Base-by-base conservation (phyloP, 140 eudicot species). In the Erigeron philadelphicus region DNA sequence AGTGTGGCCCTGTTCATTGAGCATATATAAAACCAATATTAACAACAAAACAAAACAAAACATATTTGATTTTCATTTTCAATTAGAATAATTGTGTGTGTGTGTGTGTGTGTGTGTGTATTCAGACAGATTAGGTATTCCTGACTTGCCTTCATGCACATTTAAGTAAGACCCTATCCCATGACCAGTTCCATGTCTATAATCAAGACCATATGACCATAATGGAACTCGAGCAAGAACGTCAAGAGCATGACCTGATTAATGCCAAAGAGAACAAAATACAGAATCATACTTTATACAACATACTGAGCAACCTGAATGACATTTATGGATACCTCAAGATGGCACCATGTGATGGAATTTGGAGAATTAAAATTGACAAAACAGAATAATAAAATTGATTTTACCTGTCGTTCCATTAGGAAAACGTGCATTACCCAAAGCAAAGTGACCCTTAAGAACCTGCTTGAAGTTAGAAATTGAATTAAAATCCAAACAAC, bases 171-270 rank as follows among this genome's bases (percentile, higher is more conserved):
- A 81, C 55, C 98, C 98, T 41, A 93, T 84, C 53, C 98, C 98
- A 44, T 93, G 98, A 70, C 98, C 98, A 72, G 98, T 93, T 70
- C 98, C 98, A 66, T 93, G 98, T 81, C 98, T 88, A 72, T 93
- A 93, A 81, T 93, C 98, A 81, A 93, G 98, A 25, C 98, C 98
- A 74, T 84, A 58, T 68, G 89, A 83, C 96, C 98, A 93, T 79
- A 93, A 77, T n/a, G 96, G 96, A 76, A 89, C 70, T 64, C 98
- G 93, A 62, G 98, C 96, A 80, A 93, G 95, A 85, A 89, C 73
- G 58, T 93, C 98, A 73, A 93, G 88, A 64, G 85, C 73, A 75
- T 90, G 87, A 69, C 98, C 98, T 93, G 77, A 64, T 71, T 13
- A 19, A 44, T 64, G 42, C 11, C 5, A 18, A 60, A 59, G 64